A percentile compares a stretch with the other conserved stretches of the same genome.
These are phyloP conservation scores for Nothophaeocryptopus gaeumannii DNA, from an alignment of 2,329 filamentous ascomycete species.

Conservation along the genomic window DNA sequence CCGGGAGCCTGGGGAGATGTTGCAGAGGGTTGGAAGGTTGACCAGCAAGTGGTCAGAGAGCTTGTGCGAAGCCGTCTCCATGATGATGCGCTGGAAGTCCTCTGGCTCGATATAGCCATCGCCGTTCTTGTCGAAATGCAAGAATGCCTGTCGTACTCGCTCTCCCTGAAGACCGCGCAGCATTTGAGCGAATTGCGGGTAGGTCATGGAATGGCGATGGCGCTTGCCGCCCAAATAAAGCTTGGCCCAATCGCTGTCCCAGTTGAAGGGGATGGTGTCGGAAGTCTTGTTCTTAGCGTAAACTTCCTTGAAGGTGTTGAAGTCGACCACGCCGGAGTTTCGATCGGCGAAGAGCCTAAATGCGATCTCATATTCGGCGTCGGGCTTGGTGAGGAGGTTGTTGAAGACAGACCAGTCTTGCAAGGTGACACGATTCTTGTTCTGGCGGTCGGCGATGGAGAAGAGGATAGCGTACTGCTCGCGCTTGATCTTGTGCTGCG, in stretches of 20 bases:
- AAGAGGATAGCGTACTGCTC: constrained; percentile 96
- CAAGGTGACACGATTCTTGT: constrained; percentile 69
- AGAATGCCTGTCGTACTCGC: constrained; percentile 92
- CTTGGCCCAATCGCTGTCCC: constrained; percentile 94
- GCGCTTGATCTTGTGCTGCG: constrained; percentile 93
- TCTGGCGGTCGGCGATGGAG: constrained; percentile 77
- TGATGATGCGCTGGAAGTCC: constrained; percentile 94
- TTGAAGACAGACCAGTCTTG: constrained; percentile 91
- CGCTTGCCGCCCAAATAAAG: constrained; percentile 88
- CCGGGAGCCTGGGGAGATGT: constrained; percentile 85
- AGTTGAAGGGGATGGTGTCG: constrained; percentile 87
- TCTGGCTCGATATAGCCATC: constrained; percentile 95
- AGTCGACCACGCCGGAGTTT: constrained; percentile 79
- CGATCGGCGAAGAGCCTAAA: constrained; percentile 94
- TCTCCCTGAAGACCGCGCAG: constrained; percentile 92
- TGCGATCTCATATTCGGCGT: constrained; percentile 97
- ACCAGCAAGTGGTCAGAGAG: constrained; percentile 92
- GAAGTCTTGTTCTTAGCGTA: constrained; percentile 88
- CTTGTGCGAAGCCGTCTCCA: constrained; percentile 91
- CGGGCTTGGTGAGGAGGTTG: constrained; percentile 87
- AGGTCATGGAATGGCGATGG: constrained; percentile 86
- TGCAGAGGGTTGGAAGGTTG: constrained; percentile 89
- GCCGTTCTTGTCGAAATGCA: constrained; percentile 82
- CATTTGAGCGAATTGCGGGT: constrained; percentile 97
- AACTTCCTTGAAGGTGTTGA: constrained; percentile 78